Evolutionary conservation across 2,329 filamentous ascomycete genomes (phyloP), one percentile per base, ranked within the genome.

Genomic region (Delphinella strobiligena): DNA sequence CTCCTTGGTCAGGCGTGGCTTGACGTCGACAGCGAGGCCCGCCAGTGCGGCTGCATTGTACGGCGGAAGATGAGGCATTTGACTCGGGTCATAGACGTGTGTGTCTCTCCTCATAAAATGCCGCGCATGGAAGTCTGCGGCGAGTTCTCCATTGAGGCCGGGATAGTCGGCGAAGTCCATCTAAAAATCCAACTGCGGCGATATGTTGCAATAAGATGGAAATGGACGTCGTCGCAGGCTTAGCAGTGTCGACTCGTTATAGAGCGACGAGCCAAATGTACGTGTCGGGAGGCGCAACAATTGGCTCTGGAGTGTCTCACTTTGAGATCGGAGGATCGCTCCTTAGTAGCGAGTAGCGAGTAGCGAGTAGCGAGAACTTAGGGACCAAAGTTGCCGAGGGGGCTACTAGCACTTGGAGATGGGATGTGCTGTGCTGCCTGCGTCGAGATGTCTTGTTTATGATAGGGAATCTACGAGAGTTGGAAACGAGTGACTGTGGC

Each of bases 1-100:
- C 51, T 69, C 66, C 52, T 70, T 70, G 45, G 67, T 69, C 33
- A 70, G 59, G 44, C 66, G 63, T 31, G 66, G 66, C 55, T 69
- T 70, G 51, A 67, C 64, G 52, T 69, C 65, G 48, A 44, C 42
- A 18, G 45, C 42, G 19, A 47, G 42, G 31, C 41, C 40, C 8
- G 51, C 56, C 52, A 40, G 49, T 43, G 41, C 56, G 54, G 45
- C 46, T 2, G 31, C 36, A 34, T 38, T 48, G 38, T 34, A 41
- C 34, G 35, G 38, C 14, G 45, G 40, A 34, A 40, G 42, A 37
- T 37, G 39, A 18, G 24, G 33, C 10, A 38, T 31, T 7, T 36
- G 30, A 19, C 36, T 33, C 16, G 36, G 22, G 34, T n/a, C 11
- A 12, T 39, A 38, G 22, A 41, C 36, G 34, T 43, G 36, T 14